Conservation (phyloP, 2,329 filamentous ascomycete genomes). For the Cryphonectria nitschkei region DNA sequence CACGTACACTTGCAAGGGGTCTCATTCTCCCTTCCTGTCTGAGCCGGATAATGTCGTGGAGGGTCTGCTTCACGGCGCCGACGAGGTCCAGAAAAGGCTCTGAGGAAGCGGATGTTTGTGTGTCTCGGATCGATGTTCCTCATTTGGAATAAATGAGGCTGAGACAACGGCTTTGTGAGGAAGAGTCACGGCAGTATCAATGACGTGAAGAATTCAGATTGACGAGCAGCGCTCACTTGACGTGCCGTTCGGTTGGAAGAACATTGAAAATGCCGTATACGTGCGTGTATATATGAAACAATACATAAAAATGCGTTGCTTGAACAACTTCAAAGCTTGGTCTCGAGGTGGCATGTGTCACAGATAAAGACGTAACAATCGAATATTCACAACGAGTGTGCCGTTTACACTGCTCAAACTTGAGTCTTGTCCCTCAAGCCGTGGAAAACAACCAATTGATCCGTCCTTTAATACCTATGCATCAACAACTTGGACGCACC, state of each 20-base stretch:
- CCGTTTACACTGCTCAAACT: background rate
- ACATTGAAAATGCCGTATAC: background rate
- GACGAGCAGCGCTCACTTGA: no score
- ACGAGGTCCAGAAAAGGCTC: constrained; percentile 22
- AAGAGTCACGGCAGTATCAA: no score
- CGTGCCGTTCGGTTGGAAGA: background rate
- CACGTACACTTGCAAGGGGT: constrained; percentile 23
- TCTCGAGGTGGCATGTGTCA: background rate
- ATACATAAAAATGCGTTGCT: background rate
- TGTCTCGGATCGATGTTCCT: background rate
- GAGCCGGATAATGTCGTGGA: constrained; percentile 26
- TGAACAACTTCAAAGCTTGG: background rate
- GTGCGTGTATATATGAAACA: background rate
- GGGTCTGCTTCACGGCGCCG: constrained; percentile 23
- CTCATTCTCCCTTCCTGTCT: constrained; percentile 31
- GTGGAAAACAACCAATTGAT: no score
- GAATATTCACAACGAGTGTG: background rate
- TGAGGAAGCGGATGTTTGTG: background rate
- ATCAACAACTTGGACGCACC: no score
- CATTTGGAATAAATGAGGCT: background rate
- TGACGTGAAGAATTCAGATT: no score
- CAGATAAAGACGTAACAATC: background rate
- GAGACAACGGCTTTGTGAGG: no score
- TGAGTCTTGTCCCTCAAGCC: background rate
- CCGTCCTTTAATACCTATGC: no score